phyloP scores from a whole-genome alignment of 495 filamentous ascomycete species.

The Neurospora tetrasperma region DNA sequence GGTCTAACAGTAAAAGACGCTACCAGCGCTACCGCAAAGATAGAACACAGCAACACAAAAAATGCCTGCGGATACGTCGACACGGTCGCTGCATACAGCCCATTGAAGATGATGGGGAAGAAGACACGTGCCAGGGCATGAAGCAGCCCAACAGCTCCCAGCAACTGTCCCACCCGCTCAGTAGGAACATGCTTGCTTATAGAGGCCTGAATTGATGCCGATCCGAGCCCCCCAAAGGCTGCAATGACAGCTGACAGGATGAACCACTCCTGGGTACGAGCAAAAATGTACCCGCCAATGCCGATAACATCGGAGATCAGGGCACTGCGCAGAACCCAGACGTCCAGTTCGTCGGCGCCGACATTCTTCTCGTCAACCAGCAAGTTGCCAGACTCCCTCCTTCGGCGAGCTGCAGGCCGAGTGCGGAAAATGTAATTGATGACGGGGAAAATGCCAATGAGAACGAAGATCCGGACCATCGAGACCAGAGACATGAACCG shows the following conservation, averaged over 20 bases:
- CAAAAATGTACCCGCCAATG: constrained; percentile 60
- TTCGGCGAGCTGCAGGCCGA: constrained; percentile 25
- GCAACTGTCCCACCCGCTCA: constrained; percentile 68
- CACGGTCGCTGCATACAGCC: constrained; percentile 76
- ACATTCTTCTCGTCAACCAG: constrained; percentile 34
- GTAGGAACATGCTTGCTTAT: constrained; percentile 85
- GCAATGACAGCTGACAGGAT: constrained; percentile 60
- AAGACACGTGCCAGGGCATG: constrained; percentile 74
- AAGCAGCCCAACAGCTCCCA: constrained; percentile 78
- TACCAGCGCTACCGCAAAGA: constrained; percentile 56
- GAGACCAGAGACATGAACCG: constrained; percentile 71
- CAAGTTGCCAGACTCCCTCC: constrained; percentile 20
- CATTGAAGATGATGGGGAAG: constrained; percentile 70
- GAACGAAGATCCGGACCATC: constrained; percentile 56
- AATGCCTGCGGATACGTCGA: constrained; percentile 67
- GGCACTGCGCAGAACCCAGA: constrained; percentile 64
- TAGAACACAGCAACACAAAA: constrained; percentile 59
- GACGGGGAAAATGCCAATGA: constrained; percentile 64
- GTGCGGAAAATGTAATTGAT: constrained; percentile 60
- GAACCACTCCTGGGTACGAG: constrained; percentile 43
- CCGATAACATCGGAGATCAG: constrained; percentile 71
- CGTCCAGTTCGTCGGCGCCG: constrained; percentile 72
- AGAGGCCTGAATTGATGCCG: constrained; percentile 69
- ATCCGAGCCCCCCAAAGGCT: constrained; percentile 71
- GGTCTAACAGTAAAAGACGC: constrained; percentile 61